Evolutionary conservation across 2,329 filamentous ascomycete genomes (phyloP).

Genomic region (Aureobasidium sp.): DNA sequence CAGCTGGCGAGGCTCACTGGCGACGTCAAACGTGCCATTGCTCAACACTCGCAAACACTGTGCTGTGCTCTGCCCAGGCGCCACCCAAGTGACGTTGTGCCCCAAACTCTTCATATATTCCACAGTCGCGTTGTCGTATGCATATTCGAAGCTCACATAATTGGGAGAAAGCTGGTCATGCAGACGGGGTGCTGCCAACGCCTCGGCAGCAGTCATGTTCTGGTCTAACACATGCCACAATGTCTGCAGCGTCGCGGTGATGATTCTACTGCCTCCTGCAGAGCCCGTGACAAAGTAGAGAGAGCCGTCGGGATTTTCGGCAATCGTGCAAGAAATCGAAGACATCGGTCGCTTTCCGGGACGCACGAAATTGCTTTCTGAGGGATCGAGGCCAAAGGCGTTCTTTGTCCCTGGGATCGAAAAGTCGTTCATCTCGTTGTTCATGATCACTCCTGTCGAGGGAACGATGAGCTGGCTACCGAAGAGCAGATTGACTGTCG

Average conservation of each 20-base stretch:
- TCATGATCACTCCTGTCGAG: slow-evolving; percentile 72
- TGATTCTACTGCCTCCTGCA: slow-evolving; percentile 76
- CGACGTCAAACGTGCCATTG: slow-evolving; percentile 70
- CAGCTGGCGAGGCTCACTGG: slow-evolving; percentile 65
- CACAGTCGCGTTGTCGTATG: slow-evolving; percentile 58
- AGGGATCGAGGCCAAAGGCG: slow-evolving; percentile 78
- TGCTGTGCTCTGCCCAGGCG: slow-evolving; percentile 57
- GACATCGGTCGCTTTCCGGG: slow-evolving; percentile 76
- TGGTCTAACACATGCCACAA: slow-evolving; percentile 67
- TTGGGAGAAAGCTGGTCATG: slow-evolving; percentile 81
- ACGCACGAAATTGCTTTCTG: slow-evolving; percentile 71
- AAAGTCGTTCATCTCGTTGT: slow-evolving; percentile 62
- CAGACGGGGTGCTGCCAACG: slow-evolving; percentile 60
- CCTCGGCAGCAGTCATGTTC: slow-evolving; percentile 51
- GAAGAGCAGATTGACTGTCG: slow-evolving; percentile 82
- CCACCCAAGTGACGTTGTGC: slow-evolving; percentile 66
- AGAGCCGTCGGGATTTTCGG: slow-evolving; percentile 57
- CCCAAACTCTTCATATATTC: slow-evolving; percentile 57
- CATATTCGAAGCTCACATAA: slow-evolving; percentile 58
- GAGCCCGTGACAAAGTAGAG: slow-evolving; percentile 67
- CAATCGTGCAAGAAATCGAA: slow-evolving; percentile 73
- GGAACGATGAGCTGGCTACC: slow-evolving; percentile 73
- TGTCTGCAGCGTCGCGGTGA: slow-evolving; percentile 69
- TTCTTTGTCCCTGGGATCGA: slow-evolving; percentile 72
- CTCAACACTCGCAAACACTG: slow-evolving; percentile 58